Conservation (phyloP, 129 eudicot genomes). For the Centrapalus pauciflorus region DNA sequence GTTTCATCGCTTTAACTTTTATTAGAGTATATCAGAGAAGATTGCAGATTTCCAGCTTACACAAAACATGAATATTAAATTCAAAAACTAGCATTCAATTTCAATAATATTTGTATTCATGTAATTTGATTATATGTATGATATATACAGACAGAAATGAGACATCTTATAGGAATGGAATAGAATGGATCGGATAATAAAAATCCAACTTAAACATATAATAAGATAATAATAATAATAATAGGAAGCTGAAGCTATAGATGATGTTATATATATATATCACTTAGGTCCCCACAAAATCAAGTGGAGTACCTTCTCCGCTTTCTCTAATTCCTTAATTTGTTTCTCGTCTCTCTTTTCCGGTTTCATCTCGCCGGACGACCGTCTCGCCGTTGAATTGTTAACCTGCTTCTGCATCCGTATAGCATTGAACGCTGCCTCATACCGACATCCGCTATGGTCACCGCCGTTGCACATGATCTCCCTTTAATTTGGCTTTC, state of each 20-base stretch:
- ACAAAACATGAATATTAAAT: no score
- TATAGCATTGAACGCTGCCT: constrained; percentile 16
- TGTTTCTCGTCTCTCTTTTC: constrained; percentile 19
- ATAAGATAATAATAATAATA: neutral
- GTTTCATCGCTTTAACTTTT: no score
- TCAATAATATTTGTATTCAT: no score
- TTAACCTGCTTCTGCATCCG: neutral
- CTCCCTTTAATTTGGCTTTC: neutral
- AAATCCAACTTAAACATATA: neutral
- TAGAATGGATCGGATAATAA: no score
- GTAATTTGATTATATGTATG: no score
- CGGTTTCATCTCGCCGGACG: constrained; percentile 6
- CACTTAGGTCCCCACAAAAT: constrained; percentile 35
- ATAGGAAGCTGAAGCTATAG: no score
- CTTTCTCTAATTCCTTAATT: constrained; percentile 20
- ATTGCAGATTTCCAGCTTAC: no score
- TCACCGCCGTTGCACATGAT: constrained; percentile 26
- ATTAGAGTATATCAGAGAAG: no score
- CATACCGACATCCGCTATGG: constrained; percentile 13
- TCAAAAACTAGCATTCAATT: no score
- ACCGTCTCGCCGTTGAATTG: neutral
- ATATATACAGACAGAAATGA: no score
- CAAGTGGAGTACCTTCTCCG: constrained; percentile 28
- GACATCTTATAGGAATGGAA: no score
- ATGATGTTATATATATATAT: no score